Conservation (phyloP, 2,329 filamentous ascomycete species). For the Scopulariopsis brevicaulis region DNA sequence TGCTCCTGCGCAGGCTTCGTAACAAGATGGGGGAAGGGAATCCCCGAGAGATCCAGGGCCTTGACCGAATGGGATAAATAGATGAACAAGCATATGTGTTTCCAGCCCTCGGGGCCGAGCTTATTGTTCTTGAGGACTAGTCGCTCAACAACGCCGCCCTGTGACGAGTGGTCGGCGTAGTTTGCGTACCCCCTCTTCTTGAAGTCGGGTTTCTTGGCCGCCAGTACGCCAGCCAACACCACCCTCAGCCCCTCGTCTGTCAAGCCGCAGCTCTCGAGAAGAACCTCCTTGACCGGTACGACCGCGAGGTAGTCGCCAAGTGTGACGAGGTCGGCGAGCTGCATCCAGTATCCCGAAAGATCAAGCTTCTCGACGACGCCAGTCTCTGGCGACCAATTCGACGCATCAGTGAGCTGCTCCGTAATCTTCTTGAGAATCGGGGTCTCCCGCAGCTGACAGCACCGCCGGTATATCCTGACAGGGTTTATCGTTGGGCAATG, state of each 20-base stretch:
- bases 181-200: slow-evolving; percentile 11
- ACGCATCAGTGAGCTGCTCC: slow-evolving; percentile 67
- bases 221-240: slow-evolving; percentile 74
- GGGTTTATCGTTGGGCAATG: slow-evolving; percentile 73
- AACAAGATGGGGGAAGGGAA: slow-evolving; percentile 55
- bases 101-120: slow-evolving; percentile 81
- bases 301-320: slow-evolving; percentile 90
- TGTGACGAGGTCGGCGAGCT: slow-evolving; percentile 73
- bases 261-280: slow-evolving; percentile 78
- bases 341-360: slow-evolving; percentile 73
- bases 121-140: slow-evolving; percentile 88
- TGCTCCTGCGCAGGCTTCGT: background rate
- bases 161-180: slow-evolving; percentile 11
- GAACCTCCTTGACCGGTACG: slow-evolving; percentile 76
- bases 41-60: slow-evolving; percentile 74
- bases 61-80: slow-evolving; percentile 83
- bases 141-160: slow-evolving; percentile 70
- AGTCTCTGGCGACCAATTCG: slow-evolving; percentile 51
- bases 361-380: slow-evolving; percentile 78
- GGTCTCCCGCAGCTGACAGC: slow-evolving; percentile 87
- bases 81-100: slow-evolving; percentile 77
- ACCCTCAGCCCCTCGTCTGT: slow-evolving; percentile 80
- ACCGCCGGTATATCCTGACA: slow-evolving; percentile 82
- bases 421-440: slow-evolving; percentile 86
- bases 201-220: slow-evolving; percentile 49